phyloP scores from a whole-genome alignment of 305 asterid genomes.

The Salvia sclarea region DNA sequence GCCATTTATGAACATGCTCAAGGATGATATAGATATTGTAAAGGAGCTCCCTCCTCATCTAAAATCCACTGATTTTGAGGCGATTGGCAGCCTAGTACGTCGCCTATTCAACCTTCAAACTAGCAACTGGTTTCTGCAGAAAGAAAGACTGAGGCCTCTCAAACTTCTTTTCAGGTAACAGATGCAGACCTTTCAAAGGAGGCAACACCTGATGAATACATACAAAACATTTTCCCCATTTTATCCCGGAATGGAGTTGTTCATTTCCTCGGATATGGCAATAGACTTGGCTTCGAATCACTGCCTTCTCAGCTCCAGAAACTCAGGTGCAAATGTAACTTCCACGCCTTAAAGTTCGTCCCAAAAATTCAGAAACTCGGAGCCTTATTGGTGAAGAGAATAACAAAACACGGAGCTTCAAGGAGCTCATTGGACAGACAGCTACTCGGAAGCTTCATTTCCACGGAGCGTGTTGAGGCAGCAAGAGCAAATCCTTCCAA shows the following conservation, averaged over 20 bases:
- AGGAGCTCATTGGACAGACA: slow-evolving; percentile 58
- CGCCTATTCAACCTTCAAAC: slow-evolving; percentile 12
- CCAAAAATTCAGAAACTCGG: slow-evolving; percentile 69
- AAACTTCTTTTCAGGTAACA: slow-evolving; percentile 57
- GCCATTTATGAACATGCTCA: slow-evolving; percentile 55
- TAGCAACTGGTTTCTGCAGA: slow-evolving; percentile 4
- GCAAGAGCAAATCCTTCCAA: slow-evolving; percentile 39
- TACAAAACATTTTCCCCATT: slow-evolving; percentile 64
- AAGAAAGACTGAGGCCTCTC: slow-evolving; percentile 17
- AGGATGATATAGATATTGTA: slow-evolving; percentile 62
- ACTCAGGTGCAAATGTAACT: slow-evolving; percentile 93
- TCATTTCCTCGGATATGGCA: slow-evolving; percentile 94
- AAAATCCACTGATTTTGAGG: slow-evolving; percentile 60
- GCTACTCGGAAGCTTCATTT: slow-evolving; percentile 74
- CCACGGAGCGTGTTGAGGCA: slow-evolving; percentile 27
- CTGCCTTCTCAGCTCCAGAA: slow-evolving; percentile 78
- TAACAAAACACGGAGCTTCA: slow-evolving; percentile 49
- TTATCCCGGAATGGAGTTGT: slow-evolving; percentile 63
- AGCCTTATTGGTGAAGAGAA: slow-evolving; percentile 61
- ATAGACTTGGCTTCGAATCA: slow-evolving; percentile 86
- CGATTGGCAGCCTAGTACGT: slow-evolving; percentile 84
- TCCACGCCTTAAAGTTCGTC: slow-evolving; percentile 76
- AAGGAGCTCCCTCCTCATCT: slow-evolving; percentile 76
- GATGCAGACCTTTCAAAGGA: slow-evolving; percentile 92
- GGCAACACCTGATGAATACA: slow-evolving; percentile 76